These are phyloP conservation scores for Epicoccum sorghinum DNA, from an alignment of 2,329 filamentous ascomycete genomes.

Conservation along the genomic window DNA sequence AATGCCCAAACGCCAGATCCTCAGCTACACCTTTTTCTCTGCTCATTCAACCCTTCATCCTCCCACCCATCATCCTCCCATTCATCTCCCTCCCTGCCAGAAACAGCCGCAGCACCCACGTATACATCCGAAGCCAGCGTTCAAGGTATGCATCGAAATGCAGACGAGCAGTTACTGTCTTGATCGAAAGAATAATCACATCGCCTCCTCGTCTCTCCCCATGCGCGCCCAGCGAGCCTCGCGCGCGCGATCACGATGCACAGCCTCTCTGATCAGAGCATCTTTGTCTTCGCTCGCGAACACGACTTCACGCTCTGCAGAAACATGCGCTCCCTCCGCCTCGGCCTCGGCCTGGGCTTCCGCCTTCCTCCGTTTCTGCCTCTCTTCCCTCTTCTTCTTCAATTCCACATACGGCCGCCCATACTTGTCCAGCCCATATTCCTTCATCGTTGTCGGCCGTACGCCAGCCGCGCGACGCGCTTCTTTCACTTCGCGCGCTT, in stretches of 20 bases:
- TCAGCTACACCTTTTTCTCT: too few relatives aligned
- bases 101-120: too few relatives aligned
- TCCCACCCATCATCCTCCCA: too few relatives aligned
- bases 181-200: too few relatives aligned
- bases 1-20: too few relatives aligned
- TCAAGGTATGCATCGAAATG: too few relatives aligned
- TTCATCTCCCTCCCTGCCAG: too few relatives aligned
- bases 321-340: not conserved
- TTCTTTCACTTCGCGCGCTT: not conserved
- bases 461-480: too few relatives aligned
- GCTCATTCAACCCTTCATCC: too few relatives aligned
- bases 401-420: not conserved
- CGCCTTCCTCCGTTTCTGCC: not conserved
- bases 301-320: not conserved
- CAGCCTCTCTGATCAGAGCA: conserved; percentile 1
- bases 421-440: not conserved
- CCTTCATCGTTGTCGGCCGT: not conserved
- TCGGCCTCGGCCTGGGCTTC: not conserved
- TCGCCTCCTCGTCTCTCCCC: too few relatives aligned
- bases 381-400: not conserved
- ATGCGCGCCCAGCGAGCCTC: not conserved
- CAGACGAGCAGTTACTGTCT: too few relatives aligned
- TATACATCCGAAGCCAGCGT: too few relatives aligned
- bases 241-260: not conserved
- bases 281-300: not conserved